phyloP scores from a whole-genome alignment of 139 green algal species.

The Haematococcus lacustris region DNA sequence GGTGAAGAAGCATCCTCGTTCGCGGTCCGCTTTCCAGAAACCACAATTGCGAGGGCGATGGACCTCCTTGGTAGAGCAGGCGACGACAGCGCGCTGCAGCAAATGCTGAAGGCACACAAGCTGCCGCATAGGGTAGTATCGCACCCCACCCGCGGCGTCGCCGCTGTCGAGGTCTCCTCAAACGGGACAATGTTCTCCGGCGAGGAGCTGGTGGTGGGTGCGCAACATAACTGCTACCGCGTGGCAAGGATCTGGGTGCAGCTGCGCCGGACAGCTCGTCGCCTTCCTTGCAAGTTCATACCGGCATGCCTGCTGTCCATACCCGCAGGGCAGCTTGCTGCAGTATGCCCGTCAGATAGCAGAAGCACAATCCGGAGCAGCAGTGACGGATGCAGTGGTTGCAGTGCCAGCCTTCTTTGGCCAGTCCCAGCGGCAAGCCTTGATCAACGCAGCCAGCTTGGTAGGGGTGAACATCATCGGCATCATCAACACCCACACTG shows the following conservation, averaged over 20 bases:
- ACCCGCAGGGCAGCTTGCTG: slow-evolving; percentile 70
- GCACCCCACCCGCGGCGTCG: slow-evolving; percentile 43
- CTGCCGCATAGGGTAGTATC: slow-evolving; percentile 68
- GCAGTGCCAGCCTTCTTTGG: slow-evolving; percentile 83
- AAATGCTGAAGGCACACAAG: slow-evolving; percentile 38
- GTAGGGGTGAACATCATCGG: slow-evolving; percentile 77
- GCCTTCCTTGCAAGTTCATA: background rate
- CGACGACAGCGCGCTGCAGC: slow-evolving; percentile 32
- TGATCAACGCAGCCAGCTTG: slow-evolving; percentile 75
- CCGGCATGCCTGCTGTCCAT: background rate
- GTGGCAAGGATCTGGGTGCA: background rate
- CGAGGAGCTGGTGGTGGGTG: slow-evolving; percentile 83
- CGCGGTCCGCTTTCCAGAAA: slow-evolving; percentile 64
- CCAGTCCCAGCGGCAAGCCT: slow-evolving; percentile 65
- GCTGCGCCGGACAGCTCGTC: background rate
- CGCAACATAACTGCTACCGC: no score
- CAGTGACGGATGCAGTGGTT: slow-evolving; percentile 78
- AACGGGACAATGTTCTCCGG: slow-evolving; percentile 35
- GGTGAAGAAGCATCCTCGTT: slow-evolving; percentile 84
- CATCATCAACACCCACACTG: slow-evolving; percentile 81
- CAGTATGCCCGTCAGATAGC: slow-evolving; percentile 80
- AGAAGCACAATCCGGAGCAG: slow-evolving; percentile 48
- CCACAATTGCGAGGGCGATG: slow-evolving; percentile 54
- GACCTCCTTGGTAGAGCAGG: slow-evolving; percentile 78
- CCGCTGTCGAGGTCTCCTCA: slow-evolving; percentile 42